Evolutionary conservation across 495 filamentous ascomycete species (phyloP), one percentile per base, ranked within the genome.

Genomic region (Podospora comata): DNA sequence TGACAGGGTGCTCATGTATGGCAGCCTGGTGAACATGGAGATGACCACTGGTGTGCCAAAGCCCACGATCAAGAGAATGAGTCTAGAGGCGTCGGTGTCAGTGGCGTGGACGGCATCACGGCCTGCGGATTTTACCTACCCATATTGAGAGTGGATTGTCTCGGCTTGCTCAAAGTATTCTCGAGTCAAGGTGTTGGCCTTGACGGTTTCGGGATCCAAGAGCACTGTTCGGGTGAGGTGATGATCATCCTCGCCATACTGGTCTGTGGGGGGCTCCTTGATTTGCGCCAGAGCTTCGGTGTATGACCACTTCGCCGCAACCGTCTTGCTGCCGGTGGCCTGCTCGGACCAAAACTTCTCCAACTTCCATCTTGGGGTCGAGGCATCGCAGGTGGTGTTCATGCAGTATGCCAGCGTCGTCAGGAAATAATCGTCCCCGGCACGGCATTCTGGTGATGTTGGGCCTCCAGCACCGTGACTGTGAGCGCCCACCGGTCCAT

Each of bases 341-440:
- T 64, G 54, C 16, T 64, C 32, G 6, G 48, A 59, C 79, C 79
- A 82, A 62, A 71, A 81, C 34, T 69, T 58, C 57, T 81, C 79
- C 2, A 78, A 62, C 39, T 70, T 64, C 28, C 64, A 77, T 9
- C 64, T 60, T 11, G 73, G 19, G 28, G 76, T 66, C 39, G 62
- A 64, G 16, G 61, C n/a, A 48, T 61, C 30, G 64, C 80, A 81
- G 9, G 68, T 72, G 2, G 70, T 70, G 23, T 64, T 64, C 56
- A 82, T 79, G 62, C 80, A 82, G n/a, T 73, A 80, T 9, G 77
- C 79, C 15, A 80, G 63, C 13, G 76, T 82, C 1, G 58, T 68
- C 23, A 81, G 78, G 58, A 67, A 82, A n/a, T 68, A 66, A 20
- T 73, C 69, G 67, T 80, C 73, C 11, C 58, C 67, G 15, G 79